phyloP scores from a whole-genome alignment of 2,329 filamentous ascomycete species.

The Chrysoporthe puriensis region DNA sequence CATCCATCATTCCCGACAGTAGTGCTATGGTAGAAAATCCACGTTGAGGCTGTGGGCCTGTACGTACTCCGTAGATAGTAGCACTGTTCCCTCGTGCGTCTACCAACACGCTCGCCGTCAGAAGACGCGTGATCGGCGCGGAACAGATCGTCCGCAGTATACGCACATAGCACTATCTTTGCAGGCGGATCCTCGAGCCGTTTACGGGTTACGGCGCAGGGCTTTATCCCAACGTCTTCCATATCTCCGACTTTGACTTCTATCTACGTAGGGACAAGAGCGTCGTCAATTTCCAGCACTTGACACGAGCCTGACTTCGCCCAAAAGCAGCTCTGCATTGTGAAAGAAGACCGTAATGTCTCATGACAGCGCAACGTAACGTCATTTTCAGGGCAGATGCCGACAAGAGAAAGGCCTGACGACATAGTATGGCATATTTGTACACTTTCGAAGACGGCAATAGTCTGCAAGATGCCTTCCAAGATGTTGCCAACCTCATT shows the following conservation, averaged over 20 bases:
- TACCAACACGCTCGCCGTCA: neutral
- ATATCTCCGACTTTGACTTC: neutral
- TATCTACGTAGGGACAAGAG: neutral
- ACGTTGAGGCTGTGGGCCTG: no score
- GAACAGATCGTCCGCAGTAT: neutral
- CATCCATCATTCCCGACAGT: no score
- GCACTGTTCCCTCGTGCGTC: no score
- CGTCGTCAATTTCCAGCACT: no score
- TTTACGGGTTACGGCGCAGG: neutral
- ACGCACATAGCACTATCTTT: neutral
- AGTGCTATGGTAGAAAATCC: no score
- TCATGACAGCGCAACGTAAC: neutral
- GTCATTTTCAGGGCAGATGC: constrained; percentile 3
- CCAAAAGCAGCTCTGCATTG: neutral
- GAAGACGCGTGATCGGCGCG: neutral
- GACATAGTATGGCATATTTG: constrained; percentile 1
- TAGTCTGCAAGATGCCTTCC: neutral
- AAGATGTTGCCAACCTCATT: neutral
- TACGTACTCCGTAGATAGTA: no score
- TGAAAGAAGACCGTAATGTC: neutral
- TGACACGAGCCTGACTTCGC: no score
- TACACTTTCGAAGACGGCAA: constrained; percentile 7
- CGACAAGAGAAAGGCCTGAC: neutral
- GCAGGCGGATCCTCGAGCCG: neutral
- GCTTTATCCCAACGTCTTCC: no score